These are phyloP conservation scores for Aspergillus tanneri DNA, from an alignment of 2,329 filamentous ascomycete genomes.

Conservation along the genomic window DNA sequence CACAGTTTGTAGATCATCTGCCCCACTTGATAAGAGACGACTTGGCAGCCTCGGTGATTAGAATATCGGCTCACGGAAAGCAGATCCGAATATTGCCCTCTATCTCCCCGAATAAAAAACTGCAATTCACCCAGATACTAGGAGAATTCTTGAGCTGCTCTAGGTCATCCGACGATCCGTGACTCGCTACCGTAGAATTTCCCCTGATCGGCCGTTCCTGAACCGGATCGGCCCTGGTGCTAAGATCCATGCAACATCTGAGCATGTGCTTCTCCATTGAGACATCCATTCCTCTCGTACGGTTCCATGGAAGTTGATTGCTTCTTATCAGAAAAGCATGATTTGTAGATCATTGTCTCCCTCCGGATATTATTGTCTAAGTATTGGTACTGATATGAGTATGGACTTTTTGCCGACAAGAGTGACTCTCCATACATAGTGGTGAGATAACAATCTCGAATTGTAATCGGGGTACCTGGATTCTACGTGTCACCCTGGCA, in stretches of 20 bases:
- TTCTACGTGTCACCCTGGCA: no score
- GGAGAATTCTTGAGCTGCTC: no score
- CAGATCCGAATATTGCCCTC: neutral
- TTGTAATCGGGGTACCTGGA: neutral
- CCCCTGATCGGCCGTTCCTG: constrained; percentile 10
- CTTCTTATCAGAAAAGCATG: neutral
- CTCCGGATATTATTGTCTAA: neutral
- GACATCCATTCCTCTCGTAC: neutral
- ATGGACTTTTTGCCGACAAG: no score
- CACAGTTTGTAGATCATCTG: neutral
- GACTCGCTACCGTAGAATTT: neutral
- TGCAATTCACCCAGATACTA: neutral
- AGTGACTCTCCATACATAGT: no score
- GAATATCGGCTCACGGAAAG: no score
- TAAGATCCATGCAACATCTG: constrained; percentile 10
- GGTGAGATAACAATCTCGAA: neutral
- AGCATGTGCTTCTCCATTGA: no score
- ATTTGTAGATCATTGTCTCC: neutral
- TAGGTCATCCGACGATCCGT: no score
- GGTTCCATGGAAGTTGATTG: neutral
- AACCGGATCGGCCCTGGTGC: constrained; percentile 8
- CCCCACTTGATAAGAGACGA: neutral
- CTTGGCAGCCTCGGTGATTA: no score
- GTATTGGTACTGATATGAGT: no score
- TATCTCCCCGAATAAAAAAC: neutral